These are phyloP conservation scores for Entomophthora muscae DNA, from an alignment of 371 early-diverging fungal species.

Conservation along the genomic window DNA sequence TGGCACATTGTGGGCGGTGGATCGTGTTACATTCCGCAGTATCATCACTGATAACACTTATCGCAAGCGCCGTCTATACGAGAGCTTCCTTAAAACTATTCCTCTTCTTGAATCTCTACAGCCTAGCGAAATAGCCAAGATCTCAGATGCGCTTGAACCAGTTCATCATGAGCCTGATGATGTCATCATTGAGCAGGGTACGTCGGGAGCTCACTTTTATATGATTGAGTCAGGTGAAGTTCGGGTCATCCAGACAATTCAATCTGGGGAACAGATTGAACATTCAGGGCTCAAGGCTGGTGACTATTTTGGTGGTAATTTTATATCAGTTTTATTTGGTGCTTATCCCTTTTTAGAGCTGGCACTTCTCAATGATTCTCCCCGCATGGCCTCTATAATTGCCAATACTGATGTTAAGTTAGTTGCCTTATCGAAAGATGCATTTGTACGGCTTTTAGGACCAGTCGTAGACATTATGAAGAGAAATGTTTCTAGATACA, in stretches of 20 bases:
- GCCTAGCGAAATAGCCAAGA: conserved; percentile 83
- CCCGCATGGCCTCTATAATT: conserved; percentile 77
- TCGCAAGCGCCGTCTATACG: conserved; percentile 82
- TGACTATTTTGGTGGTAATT: conserved; percentile 85
- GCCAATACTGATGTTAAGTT: conserved; percentile 83
- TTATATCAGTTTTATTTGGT: neutral
- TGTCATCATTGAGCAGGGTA: conserved; percentile 74
- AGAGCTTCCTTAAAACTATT: conserved; percentile 78
- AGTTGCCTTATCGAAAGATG: conserved; percentile 76
- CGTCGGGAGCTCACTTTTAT: conserved; percentile 61
- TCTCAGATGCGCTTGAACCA: conserved; percentile 84
- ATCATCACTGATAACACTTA: conserved; percentile 88
- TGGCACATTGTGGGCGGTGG: conserved; percentile 84
- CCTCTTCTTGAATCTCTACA: conserved; percentile 66
- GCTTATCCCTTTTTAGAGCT: conserved; percentile 36
- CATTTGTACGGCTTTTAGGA: conserved; percentile 83
- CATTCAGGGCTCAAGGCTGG: conserved; percentile 65
- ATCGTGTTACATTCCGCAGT: conserved; percentile 85
- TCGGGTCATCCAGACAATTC: conserved; percentile 49
- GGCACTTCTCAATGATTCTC: conserved; percentile 76
- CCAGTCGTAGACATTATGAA: conserved; percentile 84
- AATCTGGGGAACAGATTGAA: conserved; percentile 56
- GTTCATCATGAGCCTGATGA: conserved; percentile 62
- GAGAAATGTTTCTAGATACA: conserved; percentile 38
- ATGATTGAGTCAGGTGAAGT: conserved; percentile 86